Conservation (phyloP, 1,139 yeast species). For the Diutina pseudorugosa region DNA sequence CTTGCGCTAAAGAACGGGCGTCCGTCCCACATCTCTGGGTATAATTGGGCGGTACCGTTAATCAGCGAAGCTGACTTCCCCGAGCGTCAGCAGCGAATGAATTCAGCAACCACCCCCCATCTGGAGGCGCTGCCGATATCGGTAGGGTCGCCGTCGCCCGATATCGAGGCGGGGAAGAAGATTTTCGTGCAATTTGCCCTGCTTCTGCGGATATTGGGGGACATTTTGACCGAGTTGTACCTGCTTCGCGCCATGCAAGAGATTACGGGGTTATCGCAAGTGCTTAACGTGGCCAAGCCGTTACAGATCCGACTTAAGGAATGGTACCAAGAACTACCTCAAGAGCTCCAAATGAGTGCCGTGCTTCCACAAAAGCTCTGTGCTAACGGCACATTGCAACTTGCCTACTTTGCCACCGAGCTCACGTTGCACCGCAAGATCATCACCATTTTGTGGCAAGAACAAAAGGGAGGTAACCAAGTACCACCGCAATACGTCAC, state of each 20-base stretch:
- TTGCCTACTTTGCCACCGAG: constrained; percentile 83
- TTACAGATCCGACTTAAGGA: constrained; percentile 63
- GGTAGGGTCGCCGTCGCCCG: constrained; percentile 12
- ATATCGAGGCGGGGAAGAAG: constrained; percentile 60
- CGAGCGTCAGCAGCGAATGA: constrained; percentile 34
- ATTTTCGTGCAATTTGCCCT: constrained; percentile 62
- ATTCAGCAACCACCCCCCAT: background rate
- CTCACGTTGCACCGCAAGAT: constrained; percentile 75
- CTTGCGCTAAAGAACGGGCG: constrained; percentile 63
- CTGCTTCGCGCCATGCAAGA: constrained; percentile 54
- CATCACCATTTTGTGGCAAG: constrained; percentile 42
- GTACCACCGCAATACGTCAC: constrained; percentile 47
- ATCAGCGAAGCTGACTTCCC: constrained; percentile 68
- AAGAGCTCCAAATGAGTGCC: constrained; percentile 51
- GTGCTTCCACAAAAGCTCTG: constrained; percentile 50
- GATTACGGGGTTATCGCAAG: constrained; percentile 46
- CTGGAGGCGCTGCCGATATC: constrained; percentile 1
- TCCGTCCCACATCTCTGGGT: constrained; percentile 61
- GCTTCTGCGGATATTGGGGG: constrained; percentile 58
- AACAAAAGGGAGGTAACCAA: constrained; percentile 22
- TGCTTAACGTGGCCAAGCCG: constrained; percentile 71
- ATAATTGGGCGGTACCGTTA: constrained; percentile 58
- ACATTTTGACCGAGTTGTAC: constrained; percentile 58
- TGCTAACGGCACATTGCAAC: constrained; percentile 63
- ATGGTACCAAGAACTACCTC: constrained; percentile 79